These are phyloP conservation scores for Sarocladium brachiariae DNA, from an alignment of 2,329 filamentous ascomycete genomes.

Conservation along the genomic window DNA sequence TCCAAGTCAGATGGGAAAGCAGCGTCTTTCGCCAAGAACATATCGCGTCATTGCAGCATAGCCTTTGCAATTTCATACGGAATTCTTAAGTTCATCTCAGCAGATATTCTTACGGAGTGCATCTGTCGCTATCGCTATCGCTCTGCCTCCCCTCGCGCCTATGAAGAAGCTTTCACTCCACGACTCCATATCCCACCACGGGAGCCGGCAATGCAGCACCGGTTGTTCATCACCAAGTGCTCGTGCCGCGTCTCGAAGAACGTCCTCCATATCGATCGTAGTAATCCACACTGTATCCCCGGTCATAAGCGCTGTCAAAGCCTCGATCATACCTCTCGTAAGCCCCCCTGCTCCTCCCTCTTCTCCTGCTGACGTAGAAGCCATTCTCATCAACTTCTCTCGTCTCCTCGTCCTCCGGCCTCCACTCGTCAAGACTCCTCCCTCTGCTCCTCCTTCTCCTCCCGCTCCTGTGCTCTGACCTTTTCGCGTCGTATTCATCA, in stretches of 20 bases:
- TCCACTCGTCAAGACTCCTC: constrained; percentile 6
- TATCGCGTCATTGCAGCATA: no score
- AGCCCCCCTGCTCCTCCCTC: constrained; percentile 12
- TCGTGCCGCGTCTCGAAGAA: background rate
- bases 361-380: constrained; percentile 9
- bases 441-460: constrained; percentile 1
- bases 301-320: background rate
- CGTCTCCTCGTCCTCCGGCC: background rate
- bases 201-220: no score
- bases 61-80: no score
- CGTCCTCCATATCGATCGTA: constrained; percentile 4
- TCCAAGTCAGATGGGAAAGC: no score
- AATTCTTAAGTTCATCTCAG: no score
- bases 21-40: no score
- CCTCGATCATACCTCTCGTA: constrained; percentile 2
- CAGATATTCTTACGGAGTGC: no score
- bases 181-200: no score
- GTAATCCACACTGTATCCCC: constrained; percentile 2
- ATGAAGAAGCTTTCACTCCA: no score
- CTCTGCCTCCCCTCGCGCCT: no score
- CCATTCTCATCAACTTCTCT: constrained; percentile 6
- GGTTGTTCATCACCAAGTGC: constrained; percentile 1
- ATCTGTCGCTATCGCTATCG: no score
- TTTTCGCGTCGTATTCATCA: background rate
- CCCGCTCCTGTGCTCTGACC: background rate